Percentiles rank a stretch among this genome's conserved stretches.
phyloP scores from a whole-genome alignment of 1,284 basidiomycete species.

The Boletus semigastroideus region DNA sequence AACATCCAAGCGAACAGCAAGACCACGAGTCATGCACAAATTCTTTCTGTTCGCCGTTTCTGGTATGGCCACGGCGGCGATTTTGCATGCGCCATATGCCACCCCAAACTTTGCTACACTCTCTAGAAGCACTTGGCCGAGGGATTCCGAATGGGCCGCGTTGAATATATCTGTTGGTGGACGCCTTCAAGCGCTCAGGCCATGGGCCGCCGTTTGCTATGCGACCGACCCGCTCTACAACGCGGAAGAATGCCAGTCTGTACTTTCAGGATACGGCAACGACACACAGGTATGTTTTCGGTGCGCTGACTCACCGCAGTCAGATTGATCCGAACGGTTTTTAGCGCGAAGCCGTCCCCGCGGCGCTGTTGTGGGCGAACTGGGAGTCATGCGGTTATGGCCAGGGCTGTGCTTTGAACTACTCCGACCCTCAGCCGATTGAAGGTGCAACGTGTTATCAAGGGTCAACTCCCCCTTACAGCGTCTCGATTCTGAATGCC shows the following conservation, averaged over 20 bases:
- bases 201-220: constrained; percentile 23
- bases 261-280: constrained; percentile 14
- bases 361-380: constrained; percentile 25
- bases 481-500: constrained; percentile 18
- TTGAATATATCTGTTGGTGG: constrained; percentile 18
- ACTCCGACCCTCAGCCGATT: constrained; percentile 18
- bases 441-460: constrained; percentile 13
- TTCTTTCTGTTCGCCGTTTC: not conserved
- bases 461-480: constrained; percentile 22
- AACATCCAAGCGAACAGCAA: not conserved
- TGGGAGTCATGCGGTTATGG: constrained; percentile 23
- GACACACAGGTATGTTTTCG: constrained; percentile 11
- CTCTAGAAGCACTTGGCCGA: constrained; percentile 11
- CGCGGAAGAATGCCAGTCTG: constrained; percentile 4
- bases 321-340: not conserved
- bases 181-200: constrained; percentile 19
- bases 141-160: constrained; percentile 5
- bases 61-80: not conserved
- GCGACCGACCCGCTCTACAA: constrained; percentile 18
- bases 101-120: constrained; percentile 5
- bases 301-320: not conserved
- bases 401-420: constrained; percentile 21
- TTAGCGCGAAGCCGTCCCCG: constrained; percentile 16
- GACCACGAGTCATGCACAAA: not conserved
- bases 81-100: constrained; percentile 11